A percentile compares a stretch with the other conserved stretches of the same genome.
These are phyloP conservation scores for Termitomyces sp. DNA, from an alignment of 768 basidiomycete genomes.

Conservation along the genomic window DNA sequence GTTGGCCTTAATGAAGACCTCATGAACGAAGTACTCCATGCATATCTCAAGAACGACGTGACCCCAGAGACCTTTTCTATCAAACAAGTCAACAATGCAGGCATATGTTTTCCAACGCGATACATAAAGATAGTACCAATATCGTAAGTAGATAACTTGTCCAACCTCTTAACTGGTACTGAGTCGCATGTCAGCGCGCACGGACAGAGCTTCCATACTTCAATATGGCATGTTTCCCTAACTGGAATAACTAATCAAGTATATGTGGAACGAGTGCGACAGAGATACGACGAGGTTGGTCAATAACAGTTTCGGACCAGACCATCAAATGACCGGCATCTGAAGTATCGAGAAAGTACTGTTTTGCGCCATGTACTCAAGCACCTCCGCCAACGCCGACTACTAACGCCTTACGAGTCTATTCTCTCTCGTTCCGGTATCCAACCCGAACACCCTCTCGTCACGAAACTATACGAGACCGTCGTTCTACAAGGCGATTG, in stretches of 20 bases:
- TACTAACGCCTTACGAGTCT: conserved; percentile 58
- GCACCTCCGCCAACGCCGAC: conserved; percentile 71
- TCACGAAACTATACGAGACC: conserved; percentile 58
- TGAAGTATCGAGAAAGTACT: conserved; percentile 60
- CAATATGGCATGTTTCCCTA: conserved; percentile 72
- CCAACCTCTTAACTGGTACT: neutral
- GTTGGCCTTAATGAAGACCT: conserved; percentile 60
- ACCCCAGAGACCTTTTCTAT: conserved; percentile 61
- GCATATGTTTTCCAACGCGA: conserved; percentile 56
- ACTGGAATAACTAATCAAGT: conserved; percentile 51
- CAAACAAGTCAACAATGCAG: conserved; percentile 48
- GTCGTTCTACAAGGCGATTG: conserved; percentile 68
- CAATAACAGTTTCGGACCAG: conserved; percentile 1
- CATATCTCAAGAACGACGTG: conserved; percentile 60
- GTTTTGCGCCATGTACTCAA: conserved; percentile 68
- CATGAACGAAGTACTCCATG: conserved; percentile 63
- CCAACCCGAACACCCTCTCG: conserved; percentile 63
- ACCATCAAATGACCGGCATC: conserved; percentile 8
- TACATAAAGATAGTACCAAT: conserved; percentile 75
- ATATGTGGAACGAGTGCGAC: conserved; percentile 50
- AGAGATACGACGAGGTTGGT: conserved; percentile 60
- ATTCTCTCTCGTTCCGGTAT: conserved; percentile 52
- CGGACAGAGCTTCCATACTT: conserved; percentile 68
- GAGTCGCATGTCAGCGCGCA: conserved; percentile 45
- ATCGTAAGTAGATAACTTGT: conserved; percentile 40